Base-by-base conservation (phyloP, 164 flowering plant species). In the Dillenia turbinata region DNA sequence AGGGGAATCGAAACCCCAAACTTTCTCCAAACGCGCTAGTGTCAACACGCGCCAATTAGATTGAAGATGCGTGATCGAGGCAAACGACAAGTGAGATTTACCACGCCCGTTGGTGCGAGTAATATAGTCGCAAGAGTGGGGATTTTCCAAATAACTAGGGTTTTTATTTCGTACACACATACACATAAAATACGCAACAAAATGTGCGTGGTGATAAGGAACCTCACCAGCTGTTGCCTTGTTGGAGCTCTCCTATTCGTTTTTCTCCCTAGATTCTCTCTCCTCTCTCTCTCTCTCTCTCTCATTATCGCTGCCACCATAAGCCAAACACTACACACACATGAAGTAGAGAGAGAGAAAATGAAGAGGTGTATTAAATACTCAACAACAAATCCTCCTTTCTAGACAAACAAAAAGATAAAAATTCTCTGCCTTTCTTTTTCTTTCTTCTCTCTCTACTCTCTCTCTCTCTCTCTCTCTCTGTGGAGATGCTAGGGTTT, bases 401-500 rank as follows among this genome's bases (percentile, higher is more conserved):
- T 63, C 74, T 56, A 65, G 66, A 43, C 40, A 52, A 52, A 63
- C 11, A 55, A 53, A 64, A 54, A 60, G 65, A 73, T 55, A 63
- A 71, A 65, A 67, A 59, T 19, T 15, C 16, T 12, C 56, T 60
- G 67, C 57, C 67, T 63, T 62, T 69, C 70, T 66, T 70, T 46
- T 60, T 46, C 61, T 61, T 57, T 1, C 5, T 5, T 52, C 66
- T 53, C 64, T 52, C 74, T 63, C 71, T 59, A 2, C 67, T 47
- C 56, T 66, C 66, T 56, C 73, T 55, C 70, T 70, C 70, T 66
- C 68, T 60, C 67, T 59, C 77, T 72, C 69, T 63, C 55, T 60
- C 68, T 65, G 64, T 14, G 49, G 43, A 10, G 15, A 44, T 12
- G 47, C 69, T 76, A 81, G 85, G 88, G 85, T 81, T 83, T 77